Base-by-base conservation (phyloP, 164 flowering plant species). In the Magnolia changhungtana region DNA sequence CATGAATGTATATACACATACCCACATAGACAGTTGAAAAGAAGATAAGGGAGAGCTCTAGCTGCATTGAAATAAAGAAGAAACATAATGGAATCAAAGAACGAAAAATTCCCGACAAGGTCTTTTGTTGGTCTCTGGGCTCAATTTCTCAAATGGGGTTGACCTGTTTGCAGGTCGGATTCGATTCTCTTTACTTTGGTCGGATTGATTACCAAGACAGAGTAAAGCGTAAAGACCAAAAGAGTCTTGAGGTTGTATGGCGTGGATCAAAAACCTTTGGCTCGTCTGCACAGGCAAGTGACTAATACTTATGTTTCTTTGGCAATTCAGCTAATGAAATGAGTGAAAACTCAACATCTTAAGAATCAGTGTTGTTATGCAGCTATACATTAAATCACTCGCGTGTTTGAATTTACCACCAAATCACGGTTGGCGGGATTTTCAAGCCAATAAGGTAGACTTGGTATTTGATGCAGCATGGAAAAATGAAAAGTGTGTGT, bases 141-240 rank as follows among this genome's bases (percentile, higher is more conserved):
- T 65, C 50, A 6, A 14, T 68, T 11, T 68, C n/a, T 66, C 50
- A 68, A 31, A 29, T 31, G n/a, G 71, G 49, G 21, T 66, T 49
- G 9, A 23, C 14, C 29, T 16, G 5, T 55, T 49, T 79, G 76
- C 76, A 93, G 98, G 87, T 91, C 69, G 98, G 98, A 66, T 93
- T 93, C 73, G 96, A 93, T 76, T 90, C 98, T 49, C 82, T 93
- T 23, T 90, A 81, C 82, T 93, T 90, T 83, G 95, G 90, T 45
- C 87, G 96, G 71, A 91, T 93, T 73, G 98, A 93, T 84, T 93
- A 91, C 83, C 98, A 93, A 90, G 99, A 96, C 76, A 85, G 95
- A 81, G 93, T 82, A 55, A 92, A 90, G 84, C 80, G 99, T 66
- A 83, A 87, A 72, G 78, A 67, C 52, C 95, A 95, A 11, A 95